Base-by-base conservation (phyloP, 768 basidiomycete species). In the Gloeostereum incarnatum region DNA sequence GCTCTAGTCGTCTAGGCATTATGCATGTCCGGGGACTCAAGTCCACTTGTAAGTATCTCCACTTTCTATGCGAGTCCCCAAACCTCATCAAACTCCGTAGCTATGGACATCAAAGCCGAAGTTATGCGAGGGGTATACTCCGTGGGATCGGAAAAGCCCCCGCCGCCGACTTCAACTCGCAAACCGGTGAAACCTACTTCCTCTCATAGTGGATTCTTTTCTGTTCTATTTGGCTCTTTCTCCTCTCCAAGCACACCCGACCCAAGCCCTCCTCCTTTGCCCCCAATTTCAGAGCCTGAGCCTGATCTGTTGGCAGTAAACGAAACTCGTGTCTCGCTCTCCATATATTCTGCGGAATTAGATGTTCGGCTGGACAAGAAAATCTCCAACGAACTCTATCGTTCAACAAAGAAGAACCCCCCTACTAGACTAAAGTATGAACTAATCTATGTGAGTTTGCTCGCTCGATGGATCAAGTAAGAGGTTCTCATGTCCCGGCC, bases 321-420 rank as follows among this genome's bases (percentile, higher is more conserved):
- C 35, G 66, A 71, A 37, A 75, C 73, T 0, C 72, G 63, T 42
- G 76, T 87, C 19, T 59, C 69, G 1, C 50, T 87, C 38, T 71
- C 76, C 1, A 71, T 85, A 30, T 84, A 78, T 51, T 69, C 78
- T 6, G 81, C 79, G 2, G 68, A 78, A 25, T 71, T 86, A 10
- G 68, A 69, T 31, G 80, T 88, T 14, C 67, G 59, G 30, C 55
- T 87, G 13, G 75, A 76, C 44, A 69, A 73, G 56, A 85, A 81
- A 51, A 61, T 83, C 34, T 65, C 73, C 2, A 56, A 63, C 6
- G 94, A 97, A 56, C 63, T 98, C 23, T 72, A 84, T 42, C 69
- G 94, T 42, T 87, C 90, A 1, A 99, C 93, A 8, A 97, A 97
- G 72, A 99, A 99, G 66, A 81, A 86, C 39, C 85, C 89, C 0